phyloP scores from a whole-genome alignment of 495 filamentous ascomycete species.

The Viridothelium virens region DNA sequence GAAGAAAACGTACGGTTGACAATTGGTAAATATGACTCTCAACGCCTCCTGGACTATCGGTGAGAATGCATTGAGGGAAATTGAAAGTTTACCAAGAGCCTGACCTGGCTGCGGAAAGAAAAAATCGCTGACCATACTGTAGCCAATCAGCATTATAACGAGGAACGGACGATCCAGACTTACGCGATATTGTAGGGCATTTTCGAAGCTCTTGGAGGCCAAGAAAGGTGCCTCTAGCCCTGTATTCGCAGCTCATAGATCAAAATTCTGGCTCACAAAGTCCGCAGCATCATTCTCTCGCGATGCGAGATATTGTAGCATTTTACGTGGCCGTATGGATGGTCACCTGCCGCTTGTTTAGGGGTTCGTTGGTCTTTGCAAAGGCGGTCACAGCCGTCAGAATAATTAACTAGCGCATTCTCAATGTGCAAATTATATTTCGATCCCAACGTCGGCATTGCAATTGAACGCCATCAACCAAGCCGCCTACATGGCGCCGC shows the following conservation, averaged over 20 bases:
- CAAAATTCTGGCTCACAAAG: too few species aligned
- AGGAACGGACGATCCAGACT: slow-evolving; percentile 24
- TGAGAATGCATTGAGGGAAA: neutral
- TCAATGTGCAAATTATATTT: neutral
- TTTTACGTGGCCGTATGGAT: too few species aligned
- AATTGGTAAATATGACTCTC: slow-evolving; percentile 99
- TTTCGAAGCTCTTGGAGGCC: slow-evolving; percentile 22
- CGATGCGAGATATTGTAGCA: too few species aligned
- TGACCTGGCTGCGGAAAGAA: slow-evolving; percentile 91
- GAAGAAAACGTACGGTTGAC: slow-evolving; percentile 44
- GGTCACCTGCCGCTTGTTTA: too few species aligned
- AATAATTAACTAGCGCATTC: slow-evolving; percentile 4
- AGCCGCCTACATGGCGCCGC: slow-evolving; percentile 26
- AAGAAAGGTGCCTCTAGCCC: slow-evolving; percentile 17
- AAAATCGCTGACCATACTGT: slow-evolving; percentile 94
- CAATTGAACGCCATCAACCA: slow-evolving; percentile 16
- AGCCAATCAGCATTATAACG: slow-evolving; percentile 21
- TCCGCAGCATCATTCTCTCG: too few species aligned
- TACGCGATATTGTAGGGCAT: slow-evolving; percentile 73
- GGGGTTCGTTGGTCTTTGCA: neutral
- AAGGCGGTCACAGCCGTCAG: slow-evolving; percentile 2
- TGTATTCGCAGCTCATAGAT: too few species aligned
- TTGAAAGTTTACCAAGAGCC: neutral
- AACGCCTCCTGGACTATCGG: slow-evolving; percentile 55
- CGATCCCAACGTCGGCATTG: neutral